A percentile compares a stretch with the other conserved stretches of the same genome.
These are phyloP conservation scores for Cutaneotrichosporon sp. DNA, from an alignment of 1,284 basidiomycete genomes.

Conservation along the genomic window DNA sequence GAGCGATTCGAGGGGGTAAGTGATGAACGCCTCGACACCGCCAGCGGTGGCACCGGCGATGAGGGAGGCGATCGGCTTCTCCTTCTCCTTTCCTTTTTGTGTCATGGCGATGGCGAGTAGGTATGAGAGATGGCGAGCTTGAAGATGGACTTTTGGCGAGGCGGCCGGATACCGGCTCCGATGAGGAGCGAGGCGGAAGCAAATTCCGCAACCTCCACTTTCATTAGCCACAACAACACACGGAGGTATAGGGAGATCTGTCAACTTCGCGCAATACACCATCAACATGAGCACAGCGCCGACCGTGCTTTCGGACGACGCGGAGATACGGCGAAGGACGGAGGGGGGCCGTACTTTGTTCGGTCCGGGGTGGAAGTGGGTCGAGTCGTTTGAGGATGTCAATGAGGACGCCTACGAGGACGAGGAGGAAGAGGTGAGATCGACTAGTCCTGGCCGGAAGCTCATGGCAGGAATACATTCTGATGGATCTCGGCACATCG, in stretches of 20 bases:
- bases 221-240: neutral
- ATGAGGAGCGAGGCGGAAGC: neutral
- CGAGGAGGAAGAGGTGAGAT: slow-evolving; percentile 31
- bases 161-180: no score
- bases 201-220: slow-evolving; percentile 3
- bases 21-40: slow-evolving; percentile 70
- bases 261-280: neutral
- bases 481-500: slow-evolving; percentile 38
- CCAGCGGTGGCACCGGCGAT: slow-evolving; percentile 91
- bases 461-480: slow-evolving; percentile 27
- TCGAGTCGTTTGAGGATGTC: slow-evolving; percentile 38
- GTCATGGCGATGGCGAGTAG: slow-evolving; percentile 6
- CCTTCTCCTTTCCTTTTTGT: slow-evolving; percentile 51
- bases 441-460: no score
- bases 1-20: slow-evolving; percentile 78
- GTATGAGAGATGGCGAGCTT: no score
- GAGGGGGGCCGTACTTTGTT: slow-evolving; percentile 24
- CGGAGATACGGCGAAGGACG: slow-evolving; percentile 8
- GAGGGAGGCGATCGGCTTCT: slow-evolving; percentile 67
- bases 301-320: slow-evolving; percentile 5
- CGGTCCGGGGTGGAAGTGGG: slow-evolving; percentile 37
- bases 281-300: neutral
- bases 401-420: slow-evolving; percentile 34
- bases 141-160: neutral
- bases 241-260: neutral